Percentiles rank a stretch among this genome's conserved stretches.
Evolutionary conservation across 2,329 filamentous ascomycete genomes (phyloP).

Genomic region (Hortaea sp.): DNA sequence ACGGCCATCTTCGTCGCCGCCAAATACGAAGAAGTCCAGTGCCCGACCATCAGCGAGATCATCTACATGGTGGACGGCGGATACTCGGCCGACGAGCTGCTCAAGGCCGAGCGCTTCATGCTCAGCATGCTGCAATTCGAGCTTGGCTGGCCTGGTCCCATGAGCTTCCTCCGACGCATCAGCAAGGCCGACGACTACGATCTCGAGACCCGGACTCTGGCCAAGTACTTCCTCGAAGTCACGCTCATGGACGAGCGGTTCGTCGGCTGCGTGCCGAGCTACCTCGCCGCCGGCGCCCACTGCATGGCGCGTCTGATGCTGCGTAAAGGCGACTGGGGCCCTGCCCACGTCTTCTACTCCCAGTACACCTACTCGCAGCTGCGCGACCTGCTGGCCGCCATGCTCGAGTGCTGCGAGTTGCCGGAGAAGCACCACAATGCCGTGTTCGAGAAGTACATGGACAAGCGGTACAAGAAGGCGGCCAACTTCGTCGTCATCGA

Average conservation of each 20-base stretch:
- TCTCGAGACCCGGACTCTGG: conserved; percentile 83
- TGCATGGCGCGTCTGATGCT: conserved; percentile 83
- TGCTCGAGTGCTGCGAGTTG: conserved; percentile 79
- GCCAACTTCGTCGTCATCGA: conserved; percentile 70
- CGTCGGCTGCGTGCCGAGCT: conserved; percentile 82
- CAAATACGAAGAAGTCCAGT: conserved; percentile 99
- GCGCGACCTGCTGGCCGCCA: conserved; percentile 62
- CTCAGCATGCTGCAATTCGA: conserved; percentile 92
- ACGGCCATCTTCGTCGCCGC: conserved; percentile 92
- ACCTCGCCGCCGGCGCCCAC: conserved; percentile 80
- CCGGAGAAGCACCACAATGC: conserved; percentile 73
- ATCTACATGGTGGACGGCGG: conserved; percentile 96
- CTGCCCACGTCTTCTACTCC: conserved; percentile 81
- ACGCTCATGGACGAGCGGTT: conserved; percentile 98
- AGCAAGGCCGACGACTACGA: conserved; percentile 99
- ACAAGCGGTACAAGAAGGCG: conserved; percentile 77
- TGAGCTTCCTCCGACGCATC: conserved; percentile 94
- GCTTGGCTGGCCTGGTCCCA: conserved; percentile 94
- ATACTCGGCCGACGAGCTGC: conserved; percentile 81
- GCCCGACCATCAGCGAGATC: conserved; percentile 87
- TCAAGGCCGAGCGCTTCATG: conserved; percentile 98
- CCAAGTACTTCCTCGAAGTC: conserved; percentile 95
- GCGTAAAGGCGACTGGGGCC: conserved; percentile 79
- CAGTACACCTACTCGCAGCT: conserved; percentile 85
- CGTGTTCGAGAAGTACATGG: conserved; percentile 85